Evolutionary conservation across 2,329 filamentous ascomycete species (phyloP), one percentile per base, ranked within the genome.

Genomic region (Chaetomium globosum): DNA sequence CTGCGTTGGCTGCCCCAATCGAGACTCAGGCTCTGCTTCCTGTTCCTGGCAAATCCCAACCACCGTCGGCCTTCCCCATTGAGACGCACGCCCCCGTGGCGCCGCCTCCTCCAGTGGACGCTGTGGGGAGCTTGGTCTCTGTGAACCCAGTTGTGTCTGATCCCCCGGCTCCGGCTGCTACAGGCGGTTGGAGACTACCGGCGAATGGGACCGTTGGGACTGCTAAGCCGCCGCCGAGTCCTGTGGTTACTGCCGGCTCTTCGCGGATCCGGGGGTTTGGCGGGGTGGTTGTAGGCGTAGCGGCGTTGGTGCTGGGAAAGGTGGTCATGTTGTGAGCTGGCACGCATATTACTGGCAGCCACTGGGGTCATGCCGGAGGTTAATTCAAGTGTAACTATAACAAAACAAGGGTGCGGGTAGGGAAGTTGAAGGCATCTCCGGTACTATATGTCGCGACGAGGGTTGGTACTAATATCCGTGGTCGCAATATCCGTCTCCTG

Each of bases 241-340:
- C n/a, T 12, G 49, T 61, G 26, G 51, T 61, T 6, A 61, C 59
- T 1, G 59, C 59, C 6, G 59, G 59, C n/a, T 51, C 59, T 5
- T 19, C 26, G 26, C 16, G 36, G 4, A 10, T 55, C 26, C 23
- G 36, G 13, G 33, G 33, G 7, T 31, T 55, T 23, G 36, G 59
- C 2, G 51, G 13, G 2, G 19, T 16, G 19, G n/a, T 31, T 3
- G 36, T 26, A 36, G 59, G 33, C 8, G 19, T 55, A 8, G 31
- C 9, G 10, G 33, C 5, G 8, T 12, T 54, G 1, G 59, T 54
- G 16, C 6, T 61, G 30, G 59, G 33, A 5, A 33, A 23, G 12
- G 26, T n/a, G 10, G 59, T 55, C 13, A 10, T 61, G 36, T 3
- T 55, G 33, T 61, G 10, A 61, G 52, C 13, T 51, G 23, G 23